Base-by-base conservation (phyloP, 2,329 filamentous ascomycete genomes). In the Trichoderma sp. region DNA sequence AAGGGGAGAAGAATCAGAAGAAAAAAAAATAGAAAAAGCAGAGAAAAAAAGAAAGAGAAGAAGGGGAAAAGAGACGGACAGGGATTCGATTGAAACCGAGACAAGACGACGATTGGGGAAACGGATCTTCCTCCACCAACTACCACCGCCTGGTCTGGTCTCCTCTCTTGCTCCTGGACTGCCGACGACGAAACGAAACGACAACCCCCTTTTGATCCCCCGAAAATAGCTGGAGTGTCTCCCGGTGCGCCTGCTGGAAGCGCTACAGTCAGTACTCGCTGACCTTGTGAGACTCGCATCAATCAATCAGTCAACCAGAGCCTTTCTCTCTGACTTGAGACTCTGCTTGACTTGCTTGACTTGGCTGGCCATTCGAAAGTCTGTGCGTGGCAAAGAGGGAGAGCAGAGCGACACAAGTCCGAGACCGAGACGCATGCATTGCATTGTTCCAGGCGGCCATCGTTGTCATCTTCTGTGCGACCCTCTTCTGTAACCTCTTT, bases 391-490 rank as follows among this genome's bases (percentile, higher is more conserved):
- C 27, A 18, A 72, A 72, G 24, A 64, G 59, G 59, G 59, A 64
- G 38, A 62, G 68, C 56, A 63, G 38, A 62, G 68, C 56, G 60
- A 72, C 68, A 72, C 56, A 33, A 27, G 14, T 33, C 67, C 67
- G 67, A 71, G 33, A 38, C 67, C 67, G 67, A 71, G 33, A 38
- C 67, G 50, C 33, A 33, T 27, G 53, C 67, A 71, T 71, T 60
- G 67, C 67, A 71, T 71, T 71, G 67, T 72, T 63, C 68, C 68
- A 72, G 38, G 21, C 33, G 41, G 41, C 64, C 50, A 29, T 27
- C 33, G 59, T 24, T 27, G 68, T 62, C 68, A n/a, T 50, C 59
- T 53, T 45, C 53, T 71, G 68, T 63, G 68, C 62, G 41, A 72
- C 68, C 38, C 27, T 63, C 68, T 12, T 45, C 56, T 33, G 38